A percentile compares a stretch with the other conserved stretches of the same genome.
phyloP scores from a whole-genome alignment of 2,329 filamentous ascomycete species.

The Knoxdaviesia proteae region DNA sequence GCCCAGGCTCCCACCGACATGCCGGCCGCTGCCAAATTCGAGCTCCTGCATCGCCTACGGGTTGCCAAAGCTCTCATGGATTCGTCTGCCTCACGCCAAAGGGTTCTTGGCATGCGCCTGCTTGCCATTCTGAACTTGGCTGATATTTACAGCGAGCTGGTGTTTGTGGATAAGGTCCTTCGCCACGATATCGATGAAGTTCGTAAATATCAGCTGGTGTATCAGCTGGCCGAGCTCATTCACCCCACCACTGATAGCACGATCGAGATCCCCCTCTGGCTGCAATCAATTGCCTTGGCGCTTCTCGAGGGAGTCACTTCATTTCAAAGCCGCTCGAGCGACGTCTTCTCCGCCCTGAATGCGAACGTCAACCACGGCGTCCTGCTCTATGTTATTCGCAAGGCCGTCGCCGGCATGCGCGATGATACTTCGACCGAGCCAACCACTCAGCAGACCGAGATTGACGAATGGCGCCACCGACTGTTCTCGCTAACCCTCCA shows the following conservation, averaged over 20 bases:
- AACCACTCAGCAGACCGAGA: slow-evolving; percentile 14
- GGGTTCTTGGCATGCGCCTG: slow-evolving; percentile 60
- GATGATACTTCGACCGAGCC: slow-evolving; percentile 24
- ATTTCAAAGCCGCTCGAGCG: slow-evolving; percentile 53
- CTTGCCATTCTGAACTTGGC: slow-evolving; percentile 79
- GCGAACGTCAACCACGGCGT: slow-evolving; percentile 94
- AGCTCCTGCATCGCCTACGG: slow-evolving; percentile 65
- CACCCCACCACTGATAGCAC: slow-evolving; percentile 59
- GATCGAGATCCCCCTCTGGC: slow-evolving; percentile 44
- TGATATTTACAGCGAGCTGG: slow-evolving; percentile 64
- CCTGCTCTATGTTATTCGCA: slow-evolving; percentile 77
- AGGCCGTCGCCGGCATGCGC: slow-evolving; percentile 67
- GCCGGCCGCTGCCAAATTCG: slow-evolving; percentile 56
- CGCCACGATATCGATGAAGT: slow-evolving; percentile 80
- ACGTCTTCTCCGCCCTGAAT: slow-evolving; percentile 78
- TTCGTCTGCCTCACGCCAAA: slow-evolving; percentile 45
- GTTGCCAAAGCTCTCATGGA: slow-evolving; percentile 60
- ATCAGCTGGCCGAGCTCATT: slow-evolving; percentile 80
- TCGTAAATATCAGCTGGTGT: slow-evolving; percentile 69
- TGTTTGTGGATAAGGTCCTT: slow-evolving; percentile 71
- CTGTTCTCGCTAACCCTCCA: slow-evolving; percentile 75
- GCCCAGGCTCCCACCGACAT: slow-evolving; percentile 38
- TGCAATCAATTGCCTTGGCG: slow-evolving; percentile 66
- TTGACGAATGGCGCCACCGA: slow-evolving; percentile 77
- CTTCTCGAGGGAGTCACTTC: slow-evolving; percentile 71